These are phyloP conservation scores for Xylariaceae sp. DNA, from an alignment of 2,329 filamentous ascomycete genomes.

Conservation along the genomic window DNA sequence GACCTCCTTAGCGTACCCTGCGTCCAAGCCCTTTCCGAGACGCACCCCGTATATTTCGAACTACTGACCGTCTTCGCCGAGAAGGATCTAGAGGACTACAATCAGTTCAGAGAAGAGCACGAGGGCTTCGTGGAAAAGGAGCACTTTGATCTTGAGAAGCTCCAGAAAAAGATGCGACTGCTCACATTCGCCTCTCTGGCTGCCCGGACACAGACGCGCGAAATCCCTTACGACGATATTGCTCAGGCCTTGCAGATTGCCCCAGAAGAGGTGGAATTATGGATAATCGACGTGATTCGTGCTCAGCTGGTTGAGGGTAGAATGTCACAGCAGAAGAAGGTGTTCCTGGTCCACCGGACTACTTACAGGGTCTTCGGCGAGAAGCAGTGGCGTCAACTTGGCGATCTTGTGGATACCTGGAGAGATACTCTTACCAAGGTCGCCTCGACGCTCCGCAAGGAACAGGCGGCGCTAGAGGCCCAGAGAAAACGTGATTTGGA, in stretches of 20 bases:
- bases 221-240: constrained; percentile 83
- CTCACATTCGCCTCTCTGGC: constrained; percentile 88
- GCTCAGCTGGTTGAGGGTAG: constrained; percentile 94
- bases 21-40: constrained; percentile 80
- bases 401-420: constrained; percentile 87
- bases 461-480: constrained; percentile 72
- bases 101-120: constrained; percentile 91
- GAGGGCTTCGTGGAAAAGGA: constrained; percentile 76
- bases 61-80: constrained; percentile 93
- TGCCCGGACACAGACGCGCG: constrained; percentile 74
- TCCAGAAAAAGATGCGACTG: constrained; percentile 94
- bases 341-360: constrained; percentile 92
- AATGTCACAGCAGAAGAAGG: constrained; percentile 84
- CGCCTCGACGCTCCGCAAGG: constrained; percentile 68
- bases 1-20: constrained; percentile 77
- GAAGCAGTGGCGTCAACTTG: constrained; percentile 96
- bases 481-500: constrained; percentile 73
- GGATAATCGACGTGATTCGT: constrained; percentile 97
- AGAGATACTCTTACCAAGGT: constrained; percentile 75
- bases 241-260: constrained; percentile 79
- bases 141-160: constrained; percentile 62
- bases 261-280: constrained; percentile 84
- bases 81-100: constrained; percentile 90
- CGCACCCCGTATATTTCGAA: constrained; percentile 80
- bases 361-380: constrained; percentile 96